A percentile compares a stretch with the other conserved stretches of the same genome.
Evolutionary conservation across 1,139 yeast species (phyloP).

Genomic region (Candida sp.): DNA sequence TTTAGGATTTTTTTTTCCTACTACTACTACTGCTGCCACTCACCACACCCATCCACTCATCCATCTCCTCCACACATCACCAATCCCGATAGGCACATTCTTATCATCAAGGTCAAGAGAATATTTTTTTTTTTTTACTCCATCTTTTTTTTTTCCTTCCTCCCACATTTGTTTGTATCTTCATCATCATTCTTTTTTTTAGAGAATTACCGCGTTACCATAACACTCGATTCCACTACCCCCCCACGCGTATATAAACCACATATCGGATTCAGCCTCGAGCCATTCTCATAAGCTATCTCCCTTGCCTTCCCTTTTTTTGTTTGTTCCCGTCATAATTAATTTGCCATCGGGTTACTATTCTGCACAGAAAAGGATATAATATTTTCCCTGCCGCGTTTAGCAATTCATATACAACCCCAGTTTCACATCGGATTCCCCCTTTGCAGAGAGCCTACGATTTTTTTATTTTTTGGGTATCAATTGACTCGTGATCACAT

Average conservation of each 20-base stretch:
- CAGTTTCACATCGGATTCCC: neutral
- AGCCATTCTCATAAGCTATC: neutral
- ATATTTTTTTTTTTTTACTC: neutral
- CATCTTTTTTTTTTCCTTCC: neutral
- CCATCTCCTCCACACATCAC: neutral
- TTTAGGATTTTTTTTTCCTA: conserved; percentile 1
- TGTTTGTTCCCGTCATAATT: neutral
- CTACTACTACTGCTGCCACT: neutral
- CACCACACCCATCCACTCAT: neutral
- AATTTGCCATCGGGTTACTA: neutral
- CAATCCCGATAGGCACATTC: neutral
- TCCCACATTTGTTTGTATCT: neutral
- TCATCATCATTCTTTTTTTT: neutral
- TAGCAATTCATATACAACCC: neutral
- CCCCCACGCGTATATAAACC: neutral
- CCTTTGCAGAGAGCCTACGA: neutral
- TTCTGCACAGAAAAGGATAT: neutral
- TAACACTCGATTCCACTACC: neutral
- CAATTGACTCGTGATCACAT: neutral
- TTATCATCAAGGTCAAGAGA: neutral
- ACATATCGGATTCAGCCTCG: neutral
- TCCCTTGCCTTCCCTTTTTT: neutral
- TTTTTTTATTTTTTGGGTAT: neutral
- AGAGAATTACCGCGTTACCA: neutral
- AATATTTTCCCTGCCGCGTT: neutral